phyloP scores from a whole-genome alignment of 208 protist genomes.

The Trichomonas gallinae region DNA sequence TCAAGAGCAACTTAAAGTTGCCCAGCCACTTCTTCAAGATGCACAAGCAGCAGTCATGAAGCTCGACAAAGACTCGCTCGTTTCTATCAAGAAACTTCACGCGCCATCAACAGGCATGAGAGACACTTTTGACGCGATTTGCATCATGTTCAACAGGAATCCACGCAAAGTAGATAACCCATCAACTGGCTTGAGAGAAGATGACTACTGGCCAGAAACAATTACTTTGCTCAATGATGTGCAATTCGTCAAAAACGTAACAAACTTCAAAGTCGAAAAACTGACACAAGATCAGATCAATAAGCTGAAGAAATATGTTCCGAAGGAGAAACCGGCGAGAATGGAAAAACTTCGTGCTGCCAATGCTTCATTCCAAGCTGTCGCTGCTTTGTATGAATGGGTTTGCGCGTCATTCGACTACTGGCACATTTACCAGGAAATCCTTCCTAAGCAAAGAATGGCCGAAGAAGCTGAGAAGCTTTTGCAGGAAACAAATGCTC shows the following conservation, averaged over 20 bases:
- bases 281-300: slow-evolving; percentile 81
- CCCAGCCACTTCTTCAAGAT: background rate
- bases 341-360: background rate
- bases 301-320: slow-evolving; percentile 75
- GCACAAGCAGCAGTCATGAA: background rate
- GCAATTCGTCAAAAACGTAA: slow-evolving; percentile 81
- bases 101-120: background rate
- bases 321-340: slow-evolving; percentile 48
- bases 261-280: slow-evolving; percentile 80
- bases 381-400: slow-evolving; percentile 46
- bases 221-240: slow-evolving; percentile 57
- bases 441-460: slow-evolving; percentile 80
- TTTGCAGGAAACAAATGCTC: slow-evolving; percentile 10
- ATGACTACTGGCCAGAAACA: background rate
- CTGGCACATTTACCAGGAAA: slow-evolving; percentile 78
- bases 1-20: background rate
- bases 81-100: background rate
- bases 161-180: background rate
- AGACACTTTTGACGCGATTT: slow-evolving; percentile 11
- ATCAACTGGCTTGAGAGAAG: background rate
- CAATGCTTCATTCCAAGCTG: slow-evolving; percentile 25
- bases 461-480: slow-evolving; percentile 70
- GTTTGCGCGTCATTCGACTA: slow-evolving; percentile 47
- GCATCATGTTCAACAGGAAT: background rate
- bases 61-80: background rate